Percentiles rank a stretch among this genome's conserved stretches.
These are phyloP conservation scores for Fusarium palustre DNA, from an alignment of 2,329 filamentous ascomycete genomes.

Conservation along the genomic window DNA sequence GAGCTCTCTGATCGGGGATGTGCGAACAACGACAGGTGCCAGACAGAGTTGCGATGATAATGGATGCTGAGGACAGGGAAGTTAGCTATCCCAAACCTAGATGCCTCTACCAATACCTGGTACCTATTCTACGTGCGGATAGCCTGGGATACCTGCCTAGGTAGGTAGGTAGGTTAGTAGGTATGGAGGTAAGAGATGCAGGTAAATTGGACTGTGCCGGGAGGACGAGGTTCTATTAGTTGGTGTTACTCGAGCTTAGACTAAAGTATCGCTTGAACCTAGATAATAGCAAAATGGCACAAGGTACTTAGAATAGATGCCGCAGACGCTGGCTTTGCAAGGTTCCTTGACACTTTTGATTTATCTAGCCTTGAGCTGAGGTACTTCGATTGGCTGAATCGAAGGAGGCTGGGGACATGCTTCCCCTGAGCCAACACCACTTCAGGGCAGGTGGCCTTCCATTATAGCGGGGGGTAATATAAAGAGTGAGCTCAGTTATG, in stretches of 20 bases:
- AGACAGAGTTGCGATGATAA: conserved; percentile 4
- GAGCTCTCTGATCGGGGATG: conserved; percentile 2
- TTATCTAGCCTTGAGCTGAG: background rate
- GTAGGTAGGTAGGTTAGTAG: background rate
- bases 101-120: background rate
- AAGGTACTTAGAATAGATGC: background rate
- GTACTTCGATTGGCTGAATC: conserved; percentile 3
- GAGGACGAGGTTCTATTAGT: conserved; percentile 14
- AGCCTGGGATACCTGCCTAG: no score
- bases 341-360: background rate
- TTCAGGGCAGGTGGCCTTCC: conserved; percentile 1
- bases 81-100: conserved; percentile 8
- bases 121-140: background rate
- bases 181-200: background rate
- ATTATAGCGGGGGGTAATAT: background rate
- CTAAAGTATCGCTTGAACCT: conserved; percentile 16
- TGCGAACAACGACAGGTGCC: background rate
- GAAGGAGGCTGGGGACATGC: conserved; percentile 25
- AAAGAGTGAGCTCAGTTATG: background rate
- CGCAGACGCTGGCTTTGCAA: background rate
- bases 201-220: conserved; percentile 20
- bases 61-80: conserved; percentile 3
- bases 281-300: background rate
- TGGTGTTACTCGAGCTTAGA: conserved; percentile 2
- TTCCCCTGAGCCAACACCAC: conserved; percentile 26